A percentile compares a stretch with the other conserved stretches of the same genome.
Evolutionary conservation across 495 filamentous ascomycete genomes (phyloP).

Genomic region (Barbatosphaeria neglecta): DNA sequence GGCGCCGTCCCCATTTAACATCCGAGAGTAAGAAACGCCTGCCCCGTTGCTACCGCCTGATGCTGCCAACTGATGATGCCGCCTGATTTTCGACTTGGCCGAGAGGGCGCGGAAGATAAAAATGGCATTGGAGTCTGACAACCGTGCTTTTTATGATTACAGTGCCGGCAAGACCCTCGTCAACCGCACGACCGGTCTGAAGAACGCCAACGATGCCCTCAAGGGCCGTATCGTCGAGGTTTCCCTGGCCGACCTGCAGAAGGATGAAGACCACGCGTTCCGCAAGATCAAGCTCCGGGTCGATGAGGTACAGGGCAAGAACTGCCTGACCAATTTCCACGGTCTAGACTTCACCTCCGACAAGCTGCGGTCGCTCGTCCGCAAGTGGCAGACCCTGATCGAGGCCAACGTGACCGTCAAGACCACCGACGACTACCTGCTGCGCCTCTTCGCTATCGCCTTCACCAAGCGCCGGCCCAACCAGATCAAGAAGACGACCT

Average conservation of each 20-base stretch:
- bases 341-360: constrained; percentile 99
- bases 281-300: constrained; percentile 98
- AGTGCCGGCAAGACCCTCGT: constrained; percentile 99
- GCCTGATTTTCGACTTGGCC: too few relatives aligned
- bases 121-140: too few relatives aligned
- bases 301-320: constrained; percentile 98
- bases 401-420: constrained; percentile 99
- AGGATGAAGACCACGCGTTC: constrained; percentile 98
- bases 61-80: too few relatives aligned
- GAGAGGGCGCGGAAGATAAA: too few relatives aligned
- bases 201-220: constrained; percentile 97
- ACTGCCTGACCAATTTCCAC: constrained; percentile 99
- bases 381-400: constrained; percentile 98
- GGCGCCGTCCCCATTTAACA: constrained; percentile 92
- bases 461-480: constrained; percentile 98
- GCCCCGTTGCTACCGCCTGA: too few relatives aligned
- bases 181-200: constrained; percentile 97
- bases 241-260: constrained; percentile 95
- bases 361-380: constrained; percentile 95
- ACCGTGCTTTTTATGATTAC: too few relatives aligned
- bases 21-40: constrained; percentile 70
- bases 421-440: constrained; percentile 98
- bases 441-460: constrained; percentile 95
- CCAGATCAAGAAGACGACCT: constrained; percentile 99
- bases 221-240: constrained; percentile 99